Evolutionary conservation across 2,329 filamentous ascomycete genomes (phyloP).

Genomic region (Trichoderma koningiopsis): DNA sequence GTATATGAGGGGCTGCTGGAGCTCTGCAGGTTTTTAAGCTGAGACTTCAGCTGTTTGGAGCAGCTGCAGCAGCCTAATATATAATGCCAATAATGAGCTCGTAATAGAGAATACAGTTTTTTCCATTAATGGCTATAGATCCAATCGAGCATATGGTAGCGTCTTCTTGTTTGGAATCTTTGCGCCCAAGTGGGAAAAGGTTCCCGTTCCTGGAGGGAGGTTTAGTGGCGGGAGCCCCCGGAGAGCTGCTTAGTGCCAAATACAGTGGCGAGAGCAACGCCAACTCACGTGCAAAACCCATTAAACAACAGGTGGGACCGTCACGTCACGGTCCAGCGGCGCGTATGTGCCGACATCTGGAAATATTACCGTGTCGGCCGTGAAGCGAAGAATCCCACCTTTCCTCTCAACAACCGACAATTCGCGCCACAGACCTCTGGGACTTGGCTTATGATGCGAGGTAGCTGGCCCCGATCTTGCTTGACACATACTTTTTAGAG

Average conservation of each 20-base stretch:
- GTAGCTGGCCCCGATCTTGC: conserved; percentile 1
- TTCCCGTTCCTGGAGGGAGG: background rate
- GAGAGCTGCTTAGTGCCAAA: background rate
- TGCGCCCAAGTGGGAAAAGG: background rate
- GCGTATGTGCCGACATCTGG: conserved; percentile 32
- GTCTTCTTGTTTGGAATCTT: background rate
- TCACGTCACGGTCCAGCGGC: conserved; percentile 43
- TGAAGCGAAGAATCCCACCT: background rate
- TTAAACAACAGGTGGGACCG: conserved; percentile 35
- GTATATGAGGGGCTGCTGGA: background rate
- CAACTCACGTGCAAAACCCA: conserved; percentile 37
- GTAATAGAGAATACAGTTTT: background rate
- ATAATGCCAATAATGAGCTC: background rate
- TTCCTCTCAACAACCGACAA: background rate
- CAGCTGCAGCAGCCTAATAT: background rate
- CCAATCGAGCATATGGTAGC: background rate
- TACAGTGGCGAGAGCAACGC: conserved; percentile 27
- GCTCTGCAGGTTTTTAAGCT: background rate
- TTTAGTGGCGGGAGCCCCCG: background rate
- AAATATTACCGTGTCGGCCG: conserved; percentile 22
- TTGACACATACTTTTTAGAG: background rate
- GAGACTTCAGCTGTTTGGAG: background rate
- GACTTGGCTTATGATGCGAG: conserved; percentile 14
- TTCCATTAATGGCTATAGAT: background rate
- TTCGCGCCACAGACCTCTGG: background rate